Evolutionary conservation across 2,329 filamentous ascomycete genomes (phyloP).

Genomic region (Fusarium sp.): DNA sequence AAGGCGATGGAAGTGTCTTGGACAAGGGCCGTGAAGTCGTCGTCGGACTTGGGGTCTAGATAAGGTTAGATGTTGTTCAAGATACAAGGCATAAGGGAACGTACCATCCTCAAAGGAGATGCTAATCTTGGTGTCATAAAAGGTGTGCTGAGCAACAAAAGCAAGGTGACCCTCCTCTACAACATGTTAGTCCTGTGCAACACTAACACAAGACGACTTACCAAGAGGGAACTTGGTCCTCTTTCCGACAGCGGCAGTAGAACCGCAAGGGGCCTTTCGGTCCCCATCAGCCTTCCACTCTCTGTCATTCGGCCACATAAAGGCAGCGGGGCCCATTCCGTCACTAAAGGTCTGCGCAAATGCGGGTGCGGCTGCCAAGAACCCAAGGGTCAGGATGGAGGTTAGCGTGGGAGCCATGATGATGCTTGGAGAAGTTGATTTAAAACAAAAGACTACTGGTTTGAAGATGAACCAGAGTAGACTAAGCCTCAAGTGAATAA

Average conservation of each 20-base stretch:
- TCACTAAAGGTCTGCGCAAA: slow-evolving; percentile 3
- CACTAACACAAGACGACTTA: neutral
- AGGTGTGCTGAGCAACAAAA: neutral
- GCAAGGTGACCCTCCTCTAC: neutral
- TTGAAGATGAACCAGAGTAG: neutral
- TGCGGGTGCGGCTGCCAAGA: neutral
- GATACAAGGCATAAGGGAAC: neutral
- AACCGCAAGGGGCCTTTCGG: slow-evolving; percentile 9
- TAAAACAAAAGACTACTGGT: neutral
- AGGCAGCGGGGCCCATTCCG: slow-evolving; percentile 15
- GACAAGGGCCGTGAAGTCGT: neutral
- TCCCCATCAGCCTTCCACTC: slow-evolving; percentile 10
- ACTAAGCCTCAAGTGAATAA: neutral
- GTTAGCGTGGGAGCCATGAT: neutral
- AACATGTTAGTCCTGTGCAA: neutral
- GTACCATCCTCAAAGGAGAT: neutral
- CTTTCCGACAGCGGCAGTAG: neutral
- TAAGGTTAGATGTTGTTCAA: neutral
- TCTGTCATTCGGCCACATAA: slow-evolving; percentile 15
- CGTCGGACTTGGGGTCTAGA: neutral
- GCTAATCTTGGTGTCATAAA: neutral
- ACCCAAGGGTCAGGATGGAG: slow-evolving; percentile 1
- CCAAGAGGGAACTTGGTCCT: slow-evolving; percentile 10
- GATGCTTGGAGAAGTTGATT: neutral
- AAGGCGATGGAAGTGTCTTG: neutral